Base-by-base conservation (phyloP, 768 basidiomycete genomes). In the Podaxis sp. region DNA sequence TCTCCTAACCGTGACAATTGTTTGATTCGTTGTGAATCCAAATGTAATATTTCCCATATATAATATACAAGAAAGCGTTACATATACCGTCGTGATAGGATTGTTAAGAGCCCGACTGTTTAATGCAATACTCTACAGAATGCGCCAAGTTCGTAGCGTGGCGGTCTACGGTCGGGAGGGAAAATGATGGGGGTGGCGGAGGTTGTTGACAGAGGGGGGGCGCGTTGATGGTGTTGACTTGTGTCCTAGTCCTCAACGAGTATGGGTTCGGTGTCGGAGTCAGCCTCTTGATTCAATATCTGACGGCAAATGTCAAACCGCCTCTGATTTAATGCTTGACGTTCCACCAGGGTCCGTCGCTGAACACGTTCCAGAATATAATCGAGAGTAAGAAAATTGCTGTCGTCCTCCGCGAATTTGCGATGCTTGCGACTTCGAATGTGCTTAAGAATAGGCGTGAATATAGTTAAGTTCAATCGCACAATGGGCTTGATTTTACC, bases 321-420 rank as follows among this genome's bases (percentile, higher is more conserved):
- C 24, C 73, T 66, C 55, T 55, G 60, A 37, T 74, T 68, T 38
- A 73, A 70, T 5, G 64, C 55, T 12, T 68, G 64, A 3, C 75
- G 69, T 59, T 82, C 79, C 54, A 68, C 57, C 12, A 71, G 60
- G 27, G 79, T 80, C 49, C 72, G 73, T 49, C 84, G 78, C 65
- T 75, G 76, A 37, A 95, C 84, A 7, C 86, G 84, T 25, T 75
- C 73, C 22, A 98, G 82, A 27, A 96, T 82, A 40, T 74, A 77
- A 74, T 98, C 96, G 29, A 98, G 82, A 59, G 87, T 83, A 29
- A 78, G 68, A 71, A 94, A 98, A 73, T 98, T 94, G 22, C 80
- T 78, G 61, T 86, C 81, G 67, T 94, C 85, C 15, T 74, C 74
- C 0, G 96, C 94, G 73, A 93, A 98, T 64, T 88, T 90, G 57